These are phyloP conservation scores for Hymenotorrendiella dingleyae DNA, from an alignment of 2,329 filamentous ascomycete species.

Conservation along the genomic window DNA sequence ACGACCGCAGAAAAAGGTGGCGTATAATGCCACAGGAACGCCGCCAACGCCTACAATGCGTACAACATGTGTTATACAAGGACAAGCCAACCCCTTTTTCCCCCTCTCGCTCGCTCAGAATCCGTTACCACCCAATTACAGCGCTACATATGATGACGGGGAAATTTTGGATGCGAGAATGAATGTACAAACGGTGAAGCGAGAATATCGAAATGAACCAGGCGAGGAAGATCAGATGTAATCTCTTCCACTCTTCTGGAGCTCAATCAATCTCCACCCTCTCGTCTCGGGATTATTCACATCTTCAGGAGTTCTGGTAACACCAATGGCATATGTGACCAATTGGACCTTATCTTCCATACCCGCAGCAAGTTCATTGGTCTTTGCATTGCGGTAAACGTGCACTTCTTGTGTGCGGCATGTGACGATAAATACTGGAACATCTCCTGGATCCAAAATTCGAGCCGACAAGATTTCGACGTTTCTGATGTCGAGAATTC, in stretches of 20 bases:
- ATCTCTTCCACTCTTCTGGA: conserved; percentile 96
- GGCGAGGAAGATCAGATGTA: conserved; percentile 53
- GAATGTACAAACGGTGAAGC: conserved; percentile 1
- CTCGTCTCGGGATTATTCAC: conserved; percentile 95
- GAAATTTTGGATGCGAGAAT: neutral
- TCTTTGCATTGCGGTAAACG: conserved; percentile 90
- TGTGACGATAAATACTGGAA: conserved; percentile 95
- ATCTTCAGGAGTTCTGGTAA: conserved; percentile 89
- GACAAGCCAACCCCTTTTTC: neutral
- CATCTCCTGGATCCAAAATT: conserved; percentile 77
- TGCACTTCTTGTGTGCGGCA: conserved; percentile 97
- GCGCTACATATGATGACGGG: neutral
- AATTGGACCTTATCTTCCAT: conserved; percentile 99
- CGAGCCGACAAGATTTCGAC: conserved; percentile 82
- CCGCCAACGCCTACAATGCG: conserved; percentile 7
- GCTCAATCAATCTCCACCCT: conserved; percentile 94
- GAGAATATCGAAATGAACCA: neutral
- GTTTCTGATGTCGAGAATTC: conserved; percentile 89
- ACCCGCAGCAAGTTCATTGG: conserved; percentile 80
- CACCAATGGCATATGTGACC: conserved; percentile 95
- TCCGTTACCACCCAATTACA: neutral
- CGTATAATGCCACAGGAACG: conserved; percentile 2
- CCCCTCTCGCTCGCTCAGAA: neutral
- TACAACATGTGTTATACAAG: conserved; percentile 5
- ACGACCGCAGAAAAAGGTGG: neutral